phyloP scores from a whole-genome alignment of 1,284 basidiomycete genomes.

The Pterulicium gracile region DNA sequence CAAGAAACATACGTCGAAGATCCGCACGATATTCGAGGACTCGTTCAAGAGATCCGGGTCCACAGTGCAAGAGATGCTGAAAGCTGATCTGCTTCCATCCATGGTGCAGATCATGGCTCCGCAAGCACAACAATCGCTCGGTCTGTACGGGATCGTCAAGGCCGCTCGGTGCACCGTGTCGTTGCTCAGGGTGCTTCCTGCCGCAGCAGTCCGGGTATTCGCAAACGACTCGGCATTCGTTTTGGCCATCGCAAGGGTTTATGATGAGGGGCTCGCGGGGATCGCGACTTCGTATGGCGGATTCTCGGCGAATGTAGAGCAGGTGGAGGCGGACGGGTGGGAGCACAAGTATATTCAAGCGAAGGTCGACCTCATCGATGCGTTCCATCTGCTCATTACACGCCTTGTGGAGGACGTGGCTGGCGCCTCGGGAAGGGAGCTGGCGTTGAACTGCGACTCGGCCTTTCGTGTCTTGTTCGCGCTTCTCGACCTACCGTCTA shows the following conservation, averaged over 20 bases:
- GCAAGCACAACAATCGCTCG: constrained; percentile 30
- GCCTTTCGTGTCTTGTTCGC: constrained; percentile 48
- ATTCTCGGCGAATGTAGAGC: constrained; percentile 19
- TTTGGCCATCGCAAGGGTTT: constrained; percentile 44
- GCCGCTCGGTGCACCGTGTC: constrained; percentile 43
- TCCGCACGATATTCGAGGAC: constrained; percentile 31
- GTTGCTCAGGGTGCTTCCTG: constrained; percentile 41
- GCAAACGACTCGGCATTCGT: constrained; percentile 39
- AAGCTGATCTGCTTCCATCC: constrained; percentile 39
- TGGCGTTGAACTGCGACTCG: constrained; percentile 36
- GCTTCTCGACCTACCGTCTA: constrained; percentile 34
- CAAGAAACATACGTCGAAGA: constrained; percentile 27
- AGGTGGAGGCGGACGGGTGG: constrained; percentile 46
- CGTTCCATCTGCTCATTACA: constrained; percentile 48
- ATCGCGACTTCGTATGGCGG: constrained; percentile 55
- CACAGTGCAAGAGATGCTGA: constrained; percentile 23
- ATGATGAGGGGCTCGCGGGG: constrained; percentile 41
- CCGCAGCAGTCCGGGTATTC: constrained; percentile 37
- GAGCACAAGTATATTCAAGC: constrained; percentile 56
- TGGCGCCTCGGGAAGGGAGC: constrained; percentile 24
- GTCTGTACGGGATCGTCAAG: constrained; percentile 56
- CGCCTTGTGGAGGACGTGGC: constrained; percentile 39
- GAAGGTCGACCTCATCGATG: constrained; percentile 60
- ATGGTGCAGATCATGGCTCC: constrained; percentile 39
- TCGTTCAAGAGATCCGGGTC: constrained; percentile 23